phyloP scores from a whole-genome alignment of 495 filamentous ascomycete species.

The Podospora anserina region DNA sequence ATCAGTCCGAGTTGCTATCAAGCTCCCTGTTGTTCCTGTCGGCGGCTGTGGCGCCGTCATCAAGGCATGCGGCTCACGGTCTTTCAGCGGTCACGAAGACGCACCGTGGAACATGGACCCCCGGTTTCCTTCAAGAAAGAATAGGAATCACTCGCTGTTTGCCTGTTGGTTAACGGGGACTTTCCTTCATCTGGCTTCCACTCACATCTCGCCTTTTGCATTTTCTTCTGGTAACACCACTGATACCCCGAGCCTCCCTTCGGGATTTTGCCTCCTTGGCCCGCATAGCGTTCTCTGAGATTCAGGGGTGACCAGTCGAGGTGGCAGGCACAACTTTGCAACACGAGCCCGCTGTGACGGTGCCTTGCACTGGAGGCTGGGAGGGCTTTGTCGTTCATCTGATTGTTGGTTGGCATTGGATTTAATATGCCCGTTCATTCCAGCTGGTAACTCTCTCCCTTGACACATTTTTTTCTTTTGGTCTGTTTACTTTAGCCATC shows the following conservation, averaged over 20 bases:
- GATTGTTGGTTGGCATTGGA: neutral
- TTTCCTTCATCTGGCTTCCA: neutral
- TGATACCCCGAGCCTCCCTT: neutral
- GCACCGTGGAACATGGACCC: neutral
- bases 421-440: neutral
- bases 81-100: neutral
- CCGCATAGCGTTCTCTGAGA: neutral
- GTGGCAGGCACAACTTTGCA: neutral
- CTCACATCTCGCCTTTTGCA: neutral
- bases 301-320: neutral
- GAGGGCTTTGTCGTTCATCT: neutral
- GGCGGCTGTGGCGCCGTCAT: neutral
- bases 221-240: neutral
- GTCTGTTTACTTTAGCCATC: neutral
- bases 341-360: neutral
- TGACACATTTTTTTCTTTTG: neutral
- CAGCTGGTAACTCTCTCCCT: neutral
- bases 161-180: neutral
- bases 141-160: neutral
- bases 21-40: too few relatives aligned
- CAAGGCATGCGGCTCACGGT: neutral
- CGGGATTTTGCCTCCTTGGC: neutral
- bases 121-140: neutral
- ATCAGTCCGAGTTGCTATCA: too few relatives aligned
- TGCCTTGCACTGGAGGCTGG: neutral